phyloP scores from a whole-genome alignment of 2,329 filamentous ascomycete genomes.

The Plenodomus lindquistii region DNA sequence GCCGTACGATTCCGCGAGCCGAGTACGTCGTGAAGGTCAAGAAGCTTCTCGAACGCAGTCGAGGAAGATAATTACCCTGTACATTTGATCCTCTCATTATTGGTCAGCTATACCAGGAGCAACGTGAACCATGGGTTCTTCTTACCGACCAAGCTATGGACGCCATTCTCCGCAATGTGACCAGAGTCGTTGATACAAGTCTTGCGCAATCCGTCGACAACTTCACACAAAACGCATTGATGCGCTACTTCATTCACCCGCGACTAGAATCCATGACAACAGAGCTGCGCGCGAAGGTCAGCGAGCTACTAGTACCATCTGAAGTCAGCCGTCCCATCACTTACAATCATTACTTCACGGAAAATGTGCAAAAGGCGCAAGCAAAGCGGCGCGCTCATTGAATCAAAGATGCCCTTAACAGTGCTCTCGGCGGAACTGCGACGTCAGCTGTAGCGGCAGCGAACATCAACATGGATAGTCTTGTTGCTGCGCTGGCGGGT shows the following conservation, averaged over 20 bases:
- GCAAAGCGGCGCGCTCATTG: constrained; percentile 10
- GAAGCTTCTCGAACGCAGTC: constrained; percentile 18
- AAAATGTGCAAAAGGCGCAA: constrained; percentile 39
- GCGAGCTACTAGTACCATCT: constrained; percentile 19
- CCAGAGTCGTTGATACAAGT: not conserved
- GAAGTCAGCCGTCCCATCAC: constrained; percentile 32
- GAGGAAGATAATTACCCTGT: constrained; percentile 24
- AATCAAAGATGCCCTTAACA: constrained; percentile 15
- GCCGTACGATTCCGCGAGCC: constrained; percentile 14
- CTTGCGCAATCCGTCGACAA: constrained; percentile 11
- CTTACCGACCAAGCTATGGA: constrained; percentile 5
- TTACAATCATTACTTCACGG: constrained; percentile 46
- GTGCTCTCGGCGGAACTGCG: constrained; percentile 8
- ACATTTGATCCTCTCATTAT: constrained; percentile 28
- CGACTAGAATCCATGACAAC: constrained; percentile 6
- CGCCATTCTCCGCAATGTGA: constrained; percentile 6
- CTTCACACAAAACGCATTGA: constrained; percentile 3
- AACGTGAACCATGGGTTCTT: constrained; percentile 18
- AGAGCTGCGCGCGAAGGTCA: constrained; percentile 11
- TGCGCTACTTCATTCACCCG: constrained; percentile 2
- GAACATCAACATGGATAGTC: constrained; percentile 6
- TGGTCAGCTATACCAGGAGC: constrained; percentile 23
- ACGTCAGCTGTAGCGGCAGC: not conserved
- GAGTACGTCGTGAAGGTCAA: constrained; percentile 26
- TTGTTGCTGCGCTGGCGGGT: constrained; percentile 13